A percentile compares a stretch with the other conserved stretches of the same genome.
Evolutionary conservation across 305 asterid genomes (phyloP).

Genomic region (Solanum hybrid): DNA sequence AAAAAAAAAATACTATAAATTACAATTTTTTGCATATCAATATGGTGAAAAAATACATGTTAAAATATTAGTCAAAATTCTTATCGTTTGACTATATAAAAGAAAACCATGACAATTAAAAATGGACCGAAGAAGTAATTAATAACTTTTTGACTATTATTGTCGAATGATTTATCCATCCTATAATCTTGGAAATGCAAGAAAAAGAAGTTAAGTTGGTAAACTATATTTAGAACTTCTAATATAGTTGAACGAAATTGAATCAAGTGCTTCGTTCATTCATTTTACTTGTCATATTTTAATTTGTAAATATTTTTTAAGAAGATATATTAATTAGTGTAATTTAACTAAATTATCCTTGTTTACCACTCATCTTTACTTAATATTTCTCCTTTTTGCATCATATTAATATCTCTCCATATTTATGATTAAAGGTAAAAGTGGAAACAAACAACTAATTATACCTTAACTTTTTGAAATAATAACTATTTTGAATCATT

Average conservation of each 20-base stretch:
- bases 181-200: neutral
- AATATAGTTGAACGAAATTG: neutral
- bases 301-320: no score
- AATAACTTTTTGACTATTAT: neutral
- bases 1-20: no score
- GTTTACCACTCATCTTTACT: neutral
- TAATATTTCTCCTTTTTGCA: neutral
- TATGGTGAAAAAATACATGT: no score
- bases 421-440: no score
- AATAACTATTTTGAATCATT: neutral
- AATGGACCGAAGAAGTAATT: neutral
- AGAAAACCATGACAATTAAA: no score
- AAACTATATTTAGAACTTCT: neutral
- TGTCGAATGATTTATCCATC: neutral
- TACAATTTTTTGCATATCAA: no score
- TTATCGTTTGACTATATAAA: no score
- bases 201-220: neutral
- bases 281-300: no score
- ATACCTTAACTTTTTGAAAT: no score
- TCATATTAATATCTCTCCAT: neutral
- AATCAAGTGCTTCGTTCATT: neutral
- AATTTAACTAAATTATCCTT: neutral
- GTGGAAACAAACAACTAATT: neutral
- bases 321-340: neutral
- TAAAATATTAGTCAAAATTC: no score